Conservation (phyloP, 257 asterid genomes). For the Solanum arcanum region DNA sequence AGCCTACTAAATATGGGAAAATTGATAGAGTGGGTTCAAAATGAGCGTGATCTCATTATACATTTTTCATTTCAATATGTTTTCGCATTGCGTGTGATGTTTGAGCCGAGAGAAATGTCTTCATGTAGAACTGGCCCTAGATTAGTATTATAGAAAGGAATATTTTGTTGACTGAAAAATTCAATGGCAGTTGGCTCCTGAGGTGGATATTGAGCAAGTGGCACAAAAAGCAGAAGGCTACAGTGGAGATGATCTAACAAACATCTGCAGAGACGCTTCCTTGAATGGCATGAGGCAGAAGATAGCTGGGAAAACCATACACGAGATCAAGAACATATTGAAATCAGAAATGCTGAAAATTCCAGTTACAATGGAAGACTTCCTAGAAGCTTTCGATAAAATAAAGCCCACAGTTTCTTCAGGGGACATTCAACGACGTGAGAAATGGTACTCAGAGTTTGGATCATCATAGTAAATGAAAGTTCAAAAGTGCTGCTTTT, state of each 20-base stretch:
- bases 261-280: constrained; percentile 85
- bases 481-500: no score
- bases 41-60: no score
- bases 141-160: no score
- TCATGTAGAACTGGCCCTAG: no score
- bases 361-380: constrained; percentile 43
- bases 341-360: constrained; percentile 55
- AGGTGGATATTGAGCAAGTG: neutral
- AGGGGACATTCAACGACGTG: constrained; percentile 49
- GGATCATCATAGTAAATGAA: no score
- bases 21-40: no score
- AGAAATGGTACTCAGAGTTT: constrained; percentile 82
- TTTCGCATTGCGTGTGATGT: no score
- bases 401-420: constrained; percentile 89
- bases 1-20: no score
- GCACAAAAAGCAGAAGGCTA: neutral
- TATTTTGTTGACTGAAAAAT: no score
- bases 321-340: constrained; percentile 70
- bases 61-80: no score
- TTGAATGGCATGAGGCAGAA: constrained; percentile 77
- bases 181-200: constrained; percentile 50
- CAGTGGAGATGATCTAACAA: constrained; percentile 42
- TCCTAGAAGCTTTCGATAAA: constrained; percentile 63
- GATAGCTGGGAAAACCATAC: constrained; percentile 69
- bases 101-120: no score